These are phyloP conservation scores for Coleophoma eucalyptorum DNA, from an alignment of 2,329 filamentous ascomycete genomes.

Conservation along the genomic window DNA sequence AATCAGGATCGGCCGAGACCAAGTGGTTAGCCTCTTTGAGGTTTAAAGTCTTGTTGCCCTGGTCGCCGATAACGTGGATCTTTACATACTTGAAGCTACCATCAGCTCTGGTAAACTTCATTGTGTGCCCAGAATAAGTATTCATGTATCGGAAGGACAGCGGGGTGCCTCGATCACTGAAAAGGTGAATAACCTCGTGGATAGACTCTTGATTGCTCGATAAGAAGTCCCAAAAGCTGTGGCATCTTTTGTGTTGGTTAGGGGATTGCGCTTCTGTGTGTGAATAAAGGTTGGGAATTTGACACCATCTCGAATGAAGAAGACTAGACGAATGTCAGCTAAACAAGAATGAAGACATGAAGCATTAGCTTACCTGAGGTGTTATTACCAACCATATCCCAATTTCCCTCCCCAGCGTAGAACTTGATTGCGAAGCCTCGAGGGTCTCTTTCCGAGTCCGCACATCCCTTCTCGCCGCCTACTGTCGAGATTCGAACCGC, in stretches of 20 bases:
- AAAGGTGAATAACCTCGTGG: slow-evolving; percentile 56
- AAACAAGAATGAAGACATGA: too few relatives aligned
- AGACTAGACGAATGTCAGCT: too few relatives aligned
- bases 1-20: slow-evolving; percentile 43
- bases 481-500: slow-evolving; percentile 72
- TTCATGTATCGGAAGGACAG: slow-evolving; percentile 51
- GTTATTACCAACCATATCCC: slow-evolving; percentile 70
- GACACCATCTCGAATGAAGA: slow-evolving; percentile 70
- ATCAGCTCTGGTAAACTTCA: slow-evolving; percentile 50
- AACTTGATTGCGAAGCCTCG: slow-evolving; percentile 73
- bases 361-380: too few relatives aligned
- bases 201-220: slow-evolving; percentile 46
- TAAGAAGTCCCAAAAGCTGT: slow-evolving; percentile 65
- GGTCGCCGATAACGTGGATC: slow-evolving; percentile 48
- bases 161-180: slow-evolving; percentile 53
- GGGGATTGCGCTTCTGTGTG: slow-evolving; percentile 71
- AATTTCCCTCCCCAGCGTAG: slow-evolving; percentile 70
- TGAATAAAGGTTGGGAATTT: slow-evolving; percentile 74
- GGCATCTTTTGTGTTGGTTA: slow-evolving; percentile 60
- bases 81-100: slow-evolving; percentile 50
- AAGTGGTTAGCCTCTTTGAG: slow-evolving; percentile 46
- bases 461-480: slow-evolving; percentile 67
- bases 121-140: slow-evolving; percentile 50
- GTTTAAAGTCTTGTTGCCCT: slow-evolving; percentile 47
- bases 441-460: slow-evolving; percentile 69